Base-by-base conservation (phyloP, 2,329 filamentous ascomycete genomes). In the Blastomyces gilchristii region DNA sequence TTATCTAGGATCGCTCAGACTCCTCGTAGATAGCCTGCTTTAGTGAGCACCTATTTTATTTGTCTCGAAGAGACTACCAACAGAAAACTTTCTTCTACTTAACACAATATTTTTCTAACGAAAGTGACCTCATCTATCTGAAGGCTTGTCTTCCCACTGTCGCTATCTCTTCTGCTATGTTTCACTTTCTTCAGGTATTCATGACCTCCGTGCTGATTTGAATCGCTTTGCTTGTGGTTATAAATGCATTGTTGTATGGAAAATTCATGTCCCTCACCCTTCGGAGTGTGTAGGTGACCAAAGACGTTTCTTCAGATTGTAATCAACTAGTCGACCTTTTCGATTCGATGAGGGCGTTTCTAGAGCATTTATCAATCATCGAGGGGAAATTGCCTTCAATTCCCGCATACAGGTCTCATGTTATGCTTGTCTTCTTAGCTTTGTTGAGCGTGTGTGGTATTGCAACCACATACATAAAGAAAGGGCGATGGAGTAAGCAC, bases 11-110 rank as follows among this genome's bases (percentile, higher is more conserved):
- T 56, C 53, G 9, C 31, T 56, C 31, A 39, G 5, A 31, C 39
- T 56, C 31, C n/a, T 56, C 16, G 53, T 56, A n/a, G 53, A 56
- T 56, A 31, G 28, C 11, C 53, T 56, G 53, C 53, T 56, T 56
- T 56, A 31, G 53, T 56, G 31, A 22, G 31, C 53, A 37, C 8
- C 34, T 56, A 39, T 37, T 56, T n/a, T 34, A 37, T 22, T 34
- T 56, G 5, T 53, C 25, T 31, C 8, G 5, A 31, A 31, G 18
- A 12, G 28, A 31, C 11, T 34, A 11, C 28, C 28, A n/a, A 16
- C 12, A 8, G 25, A 18, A n/a, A 39, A 3, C 3, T 54, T 9
- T 4, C 28, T 54, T 54, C 28, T 37, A 31, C 11, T 6, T 31
- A 18, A 14, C 2, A 34, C 14, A 54, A 18, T 8, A 18, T 37